phyloP scores from a whole-genome alignment of 352 stramenopile genomes.

The Phytopythium sindhum region DNA sequence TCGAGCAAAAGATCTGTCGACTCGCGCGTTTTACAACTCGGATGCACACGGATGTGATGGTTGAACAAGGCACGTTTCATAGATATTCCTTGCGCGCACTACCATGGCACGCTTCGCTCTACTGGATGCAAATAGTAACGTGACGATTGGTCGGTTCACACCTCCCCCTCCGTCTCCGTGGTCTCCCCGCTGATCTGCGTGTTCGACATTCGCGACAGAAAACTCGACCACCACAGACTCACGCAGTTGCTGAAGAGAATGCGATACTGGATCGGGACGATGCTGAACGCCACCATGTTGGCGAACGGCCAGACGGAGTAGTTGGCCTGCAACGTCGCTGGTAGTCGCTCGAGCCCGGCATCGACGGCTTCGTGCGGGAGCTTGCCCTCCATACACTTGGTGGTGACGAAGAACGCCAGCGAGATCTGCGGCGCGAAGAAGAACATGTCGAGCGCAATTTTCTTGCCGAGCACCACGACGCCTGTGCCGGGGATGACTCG shows the following conservation, averaged over 20 bases:
- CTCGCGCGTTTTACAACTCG: background rate
- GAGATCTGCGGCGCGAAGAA: slow-evolving; percentile 40
- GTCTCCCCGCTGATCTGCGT: slow-evolving; percentile 7
- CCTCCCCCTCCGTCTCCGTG: background rate
- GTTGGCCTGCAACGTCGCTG: slow-evolving; percentile 33
- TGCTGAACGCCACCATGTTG: slow-evolving; percentile 43
- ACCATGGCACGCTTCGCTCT: background rate
- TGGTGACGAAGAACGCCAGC: slow-evolving; percentile 36
- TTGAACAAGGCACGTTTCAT: background rate
- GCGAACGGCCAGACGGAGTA: slow-evolving; percentile 49
- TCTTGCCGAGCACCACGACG: slow-evolving; percentile 29
- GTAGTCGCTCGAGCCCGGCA: slow-evolving; percentile 30
- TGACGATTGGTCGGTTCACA: background rate
- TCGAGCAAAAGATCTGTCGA: no score
- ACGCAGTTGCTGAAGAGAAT: slow-evolving; percentile 54
- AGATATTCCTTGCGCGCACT: background rate
- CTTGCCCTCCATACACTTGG: slow-evolving; percentile 37
- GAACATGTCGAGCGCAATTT: slow-evolving; percentile 41
- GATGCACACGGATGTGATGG: background rate
- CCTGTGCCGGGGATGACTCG: slow-evolving; percentile 24
- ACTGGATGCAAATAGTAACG: background rate
- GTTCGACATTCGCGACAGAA: slow-evolving; percentile 44
- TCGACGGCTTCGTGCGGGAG: slow-evolving; percentile 27
- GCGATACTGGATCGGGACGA: slow-evolving; percentile 49
- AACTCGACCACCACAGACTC: slow-evolving; percentile 46